Conservation (phyloP, 768 basidiomycete genomes). For the Multifurca ochricompacta region DNA sequence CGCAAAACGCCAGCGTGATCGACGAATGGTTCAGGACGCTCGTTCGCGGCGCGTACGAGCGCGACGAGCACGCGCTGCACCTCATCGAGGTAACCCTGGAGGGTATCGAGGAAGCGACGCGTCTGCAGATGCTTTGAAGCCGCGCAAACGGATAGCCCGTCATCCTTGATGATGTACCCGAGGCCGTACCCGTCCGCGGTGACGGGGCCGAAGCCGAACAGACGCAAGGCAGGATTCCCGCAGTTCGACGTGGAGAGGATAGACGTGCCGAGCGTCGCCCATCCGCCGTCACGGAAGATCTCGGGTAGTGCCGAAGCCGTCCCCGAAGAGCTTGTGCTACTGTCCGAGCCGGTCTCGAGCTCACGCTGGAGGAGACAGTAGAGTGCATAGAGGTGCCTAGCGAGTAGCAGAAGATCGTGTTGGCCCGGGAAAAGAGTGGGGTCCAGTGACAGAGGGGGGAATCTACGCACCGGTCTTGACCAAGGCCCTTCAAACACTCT, state of each 20-base stretch:
- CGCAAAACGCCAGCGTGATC: constrained; percentile 68
- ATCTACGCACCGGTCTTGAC: constrained; percentile 69
- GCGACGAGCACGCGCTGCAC: constrained; percentile 75
- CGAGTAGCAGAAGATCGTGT: not conserved
- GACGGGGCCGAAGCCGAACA: constrained; percentile 95
- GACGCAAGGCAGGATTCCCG: constrained; percentile 84
- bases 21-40: constrained; percentile 71
- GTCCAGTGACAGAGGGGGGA: not conserved
- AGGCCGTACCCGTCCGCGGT: constrained; percentile 93
- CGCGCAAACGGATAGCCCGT: constrained; percentile 84
- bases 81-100: constrained; percentile 75
- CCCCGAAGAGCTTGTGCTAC: constrained; percentile 18
- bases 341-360: constrained; percentile 30
- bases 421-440: too few species aligned
- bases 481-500: constrained; percentile 84
- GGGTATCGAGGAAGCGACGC: constrained; percentile 77
- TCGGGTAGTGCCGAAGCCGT: constrained; percentile 45
- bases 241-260: constrained; percentile 97
- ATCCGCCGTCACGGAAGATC: constrained; percentile 88
- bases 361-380: constrained; percentile 89
- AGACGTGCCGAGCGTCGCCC: constrained; percentile 69
- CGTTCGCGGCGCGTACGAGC: constrained; percentile 78
- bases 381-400: constrained; percentile 85
- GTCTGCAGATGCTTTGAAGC: constrained; percentile 96
- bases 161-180: constrained; percentile 98